Percentiles rank a stretch among this genome's conserved stretches.
Evolutionary conservation across 176 grass and related monocot species (phyloP).

Genomic region (Raddia distichophylla): DNA sequence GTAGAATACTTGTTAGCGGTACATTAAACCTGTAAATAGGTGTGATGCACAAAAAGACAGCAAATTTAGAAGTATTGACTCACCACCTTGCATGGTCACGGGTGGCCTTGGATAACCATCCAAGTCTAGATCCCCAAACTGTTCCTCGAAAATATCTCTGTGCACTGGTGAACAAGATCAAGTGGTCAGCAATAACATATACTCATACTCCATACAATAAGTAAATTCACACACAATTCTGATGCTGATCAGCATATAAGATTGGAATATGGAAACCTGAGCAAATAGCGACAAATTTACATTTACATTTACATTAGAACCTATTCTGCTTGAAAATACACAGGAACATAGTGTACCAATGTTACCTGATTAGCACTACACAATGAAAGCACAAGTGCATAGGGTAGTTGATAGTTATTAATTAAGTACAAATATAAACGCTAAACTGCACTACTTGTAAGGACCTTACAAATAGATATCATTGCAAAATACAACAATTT

Average conservation of each 20-base stretch:
- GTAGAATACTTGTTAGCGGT: background rate
- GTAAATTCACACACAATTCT: no score
- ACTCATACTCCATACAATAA: no score
- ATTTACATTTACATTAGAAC: no score
- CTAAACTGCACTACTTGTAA: background rate
- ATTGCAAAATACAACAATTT: background rate
- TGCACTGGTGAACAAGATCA: background rate
- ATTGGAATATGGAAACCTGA: no score
- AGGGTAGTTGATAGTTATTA: background rate
- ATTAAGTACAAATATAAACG: slow-evolving; percentile 19
- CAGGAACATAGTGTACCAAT: no score
- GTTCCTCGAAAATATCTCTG: background rate
- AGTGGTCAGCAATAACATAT: background rate
- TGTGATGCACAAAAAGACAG: background rate
- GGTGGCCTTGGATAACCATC: slow-evolving; percentile 16
- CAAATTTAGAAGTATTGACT: background rate
- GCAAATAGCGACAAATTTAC: no score
- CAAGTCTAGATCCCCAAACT: slow-evolving; percentile 3
- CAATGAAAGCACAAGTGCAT: background rate
- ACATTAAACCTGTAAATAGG: background rate
- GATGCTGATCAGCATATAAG: no score
- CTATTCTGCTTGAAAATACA: no score
- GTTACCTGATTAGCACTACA: no score
- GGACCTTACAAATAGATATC: background rate
- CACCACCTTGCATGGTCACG: background rate